Conservation (phyloP, 345 rosid species). For the Trapa incisa region DNA sequence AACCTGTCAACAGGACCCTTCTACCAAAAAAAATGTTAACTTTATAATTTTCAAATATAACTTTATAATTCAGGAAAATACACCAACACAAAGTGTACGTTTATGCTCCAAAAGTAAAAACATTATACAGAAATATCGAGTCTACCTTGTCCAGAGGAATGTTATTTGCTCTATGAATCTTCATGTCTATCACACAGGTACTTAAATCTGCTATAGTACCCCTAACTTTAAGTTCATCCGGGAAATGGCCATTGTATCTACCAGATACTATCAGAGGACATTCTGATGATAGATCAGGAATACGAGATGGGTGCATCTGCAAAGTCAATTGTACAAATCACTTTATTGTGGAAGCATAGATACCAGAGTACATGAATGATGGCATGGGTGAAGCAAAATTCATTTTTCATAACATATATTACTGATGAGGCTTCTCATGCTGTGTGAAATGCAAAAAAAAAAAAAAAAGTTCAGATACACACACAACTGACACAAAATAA, state of each 20-base stretch:
- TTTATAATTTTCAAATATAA: background rate
- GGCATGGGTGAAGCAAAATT: background rate
- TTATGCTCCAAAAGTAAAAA: background rate
- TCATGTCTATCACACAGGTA: slow-evolving; percentile 36
- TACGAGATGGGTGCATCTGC: slow-evolving; percentile 44
- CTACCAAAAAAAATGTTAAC: no score
- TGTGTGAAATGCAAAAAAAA: background rate
- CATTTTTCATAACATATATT: background rate
- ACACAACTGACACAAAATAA: no score
- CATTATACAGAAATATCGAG: background rate
- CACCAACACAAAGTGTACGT: background rate
- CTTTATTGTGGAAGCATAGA: background rate
- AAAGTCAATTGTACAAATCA: background rate
- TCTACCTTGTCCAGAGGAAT: slow-evolving; percentile 53
- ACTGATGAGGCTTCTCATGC: background rate
- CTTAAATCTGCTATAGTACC: slow-evolving; percentile 52
- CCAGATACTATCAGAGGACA: slow-evolving; percentile 46
- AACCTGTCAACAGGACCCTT: background rate
- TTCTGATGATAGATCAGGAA: slow-evolving; percentile 60
- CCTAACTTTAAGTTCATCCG: slow-evolving; percentile 34
- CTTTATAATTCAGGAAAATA: background rate
- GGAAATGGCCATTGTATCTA: slow-evolving; percentile 55
- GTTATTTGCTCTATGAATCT: slow-evolving; percentile 38
- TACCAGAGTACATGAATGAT: background rate
- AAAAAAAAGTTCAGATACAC: no score